Percentiles rank a stretch among this genome's conserved stretches.
phyloP scores from a whole-genome alignment of 2,329 filamentous ascomycete genomes.

The Aaosphaeria pasadenensis region DNA sequence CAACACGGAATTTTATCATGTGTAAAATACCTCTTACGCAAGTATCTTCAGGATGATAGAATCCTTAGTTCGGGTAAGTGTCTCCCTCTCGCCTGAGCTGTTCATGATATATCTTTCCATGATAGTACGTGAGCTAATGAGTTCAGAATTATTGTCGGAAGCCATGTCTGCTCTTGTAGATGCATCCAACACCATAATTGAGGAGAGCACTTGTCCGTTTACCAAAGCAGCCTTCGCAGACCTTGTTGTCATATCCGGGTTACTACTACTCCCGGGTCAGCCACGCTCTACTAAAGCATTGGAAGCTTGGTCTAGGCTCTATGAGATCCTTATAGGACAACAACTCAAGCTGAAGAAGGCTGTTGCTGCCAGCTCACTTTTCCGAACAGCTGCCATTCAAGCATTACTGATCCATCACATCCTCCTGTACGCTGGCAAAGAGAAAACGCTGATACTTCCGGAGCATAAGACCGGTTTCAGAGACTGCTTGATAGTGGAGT shows the following conservation, averaged over 20 bases:
- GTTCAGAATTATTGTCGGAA: too few species aligned
- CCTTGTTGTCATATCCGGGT: background rate
- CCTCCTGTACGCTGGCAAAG: background rate
- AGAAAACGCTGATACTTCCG: background rate
- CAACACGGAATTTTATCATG: conserved; percentile 31
- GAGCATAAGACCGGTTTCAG: background rate
- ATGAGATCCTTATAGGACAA: too few species aligned
- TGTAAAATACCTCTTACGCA: conserved; percentile 29
- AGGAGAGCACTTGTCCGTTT: too few species aligned
- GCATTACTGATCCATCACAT: background rate
- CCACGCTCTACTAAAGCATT: background rate
- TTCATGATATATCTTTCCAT: too few species aligned
- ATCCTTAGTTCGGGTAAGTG: too few species aligned
- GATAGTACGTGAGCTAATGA: too few species aligned
- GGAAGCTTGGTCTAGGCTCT: background rate
- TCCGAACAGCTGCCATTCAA: background rate
- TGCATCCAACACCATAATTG: too few species aligned
- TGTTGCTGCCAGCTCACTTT: background rate
- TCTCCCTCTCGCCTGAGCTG: too few species aligned
- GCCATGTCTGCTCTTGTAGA: too few species aligned
- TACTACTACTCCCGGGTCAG: background rate
- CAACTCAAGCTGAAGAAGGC: too few species aligned
- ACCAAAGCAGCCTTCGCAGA: background rate
- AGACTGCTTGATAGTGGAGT: conserved; percentile 6
- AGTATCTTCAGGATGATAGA: conserved; percentile 1